Percentiles rank a stretch among this genome's conserved stretches.
phyloP scores from a whole-genome alignment of 768 basidiomycete species.

The Agaricus subrufescens region DNA sequence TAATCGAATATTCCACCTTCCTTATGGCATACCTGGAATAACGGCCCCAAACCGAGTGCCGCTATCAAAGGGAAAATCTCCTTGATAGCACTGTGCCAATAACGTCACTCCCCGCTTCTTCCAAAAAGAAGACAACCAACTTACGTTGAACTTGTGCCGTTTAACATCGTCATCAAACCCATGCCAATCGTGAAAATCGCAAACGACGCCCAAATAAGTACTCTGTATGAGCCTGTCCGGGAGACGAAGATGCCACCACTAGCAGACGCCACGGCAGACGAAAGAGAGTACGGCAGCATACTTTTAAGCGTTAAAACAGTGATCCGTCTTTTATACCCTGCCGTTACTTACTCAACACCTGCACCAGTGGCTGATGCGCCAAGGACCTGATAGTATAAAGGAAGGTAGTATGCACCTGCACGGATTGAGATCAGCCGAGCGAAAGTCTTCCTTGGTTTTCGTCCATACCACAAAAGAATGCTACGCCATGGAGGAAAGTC shows the following conservation, averaged over 20 bases:
- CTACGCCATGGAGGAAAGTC: conserved; percentile 57
- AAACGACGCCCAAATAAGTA: conserved; percentile 59
- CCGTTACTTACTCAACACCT: conserved; percentile 53
- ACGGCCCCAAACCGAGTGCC: conserved; percentile 58
- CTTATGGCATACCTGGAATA: conserved; percentile 47
- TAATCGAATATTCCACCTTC: neutral
- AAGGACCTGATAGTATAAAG: conserved; percentile 74
- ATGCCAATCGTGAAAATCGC: conserved; percentile 55
- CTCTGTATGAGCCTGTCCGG: conserved; percentile 53
- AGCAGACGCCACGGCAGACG: conserved; percentile 47
- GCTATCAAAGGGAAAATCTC: conserved; percentile 63
- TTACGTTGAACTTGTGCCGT: conserved; percentile 48
- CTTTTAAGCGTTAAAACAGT: conserved; percentile 23
- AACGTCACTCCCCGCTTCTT: neutral
- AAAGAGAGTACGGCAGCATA: conserved; percentile 74
- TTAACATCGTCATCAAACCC: conserved; percentile 70
- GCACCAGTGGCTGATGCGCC: conserved; percentile 70
- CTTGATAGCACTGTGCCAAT: conserved; percentile 49
- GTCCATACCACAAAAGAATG: conserved; percentile 50
- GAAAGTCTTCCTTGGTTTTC: neutral
- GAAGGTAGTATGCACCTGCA: conserved; percentile 60
- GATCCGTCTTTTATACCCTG: neutral
- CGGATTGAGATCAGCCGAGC: neutral
- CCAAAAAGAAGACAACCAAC: conserved; percentile 15
- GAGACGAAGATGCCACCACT: conserved; percentile 54